Evolutionary conservation across 768 basidiomycete species (phyloP).

Genomic region (Steccherinum ochraceum): DNA sequence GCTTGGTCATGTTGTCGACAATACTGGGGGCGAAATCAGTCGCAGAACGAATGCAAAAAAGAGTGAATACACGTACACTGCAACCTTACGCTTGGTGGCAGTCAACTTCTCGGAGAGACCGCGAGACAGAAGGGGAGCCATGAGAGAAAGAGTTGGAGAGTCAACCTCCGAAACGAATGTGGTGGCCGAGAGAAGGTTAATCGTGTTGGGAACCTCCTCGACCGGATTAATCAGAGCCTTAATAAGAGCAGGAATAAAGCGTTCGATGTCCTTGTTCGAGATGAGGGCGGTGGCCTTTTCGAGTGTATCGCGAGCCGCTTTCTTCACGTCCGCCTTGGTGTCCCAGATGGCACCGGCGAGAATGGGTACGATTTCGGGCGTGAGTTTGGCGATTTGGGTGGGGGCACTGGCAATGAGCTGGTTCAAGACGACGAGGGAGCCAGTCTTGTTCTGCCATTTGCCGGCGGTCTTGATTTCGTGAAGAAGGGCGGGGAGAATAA

Average conservation of each 20-base stretch:
- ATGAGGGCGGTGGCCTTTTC: conserved; percentile 91
- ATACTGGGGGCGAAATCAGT: conserved; percentile 47
- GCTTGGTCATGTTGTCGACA: conserved; percentile 97
- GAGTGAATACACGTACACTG: conserved; percentile 57
- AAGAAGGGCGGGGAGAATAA: conserved; percentile 83
- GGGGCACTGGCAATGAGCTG: conserved; percentile 84
- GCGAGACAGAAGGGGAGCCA: conserved; percentile 93
- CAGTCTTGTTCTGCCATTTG: conserved; percentile 97
- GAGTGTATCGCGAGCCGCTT: conserved; percentile 91
- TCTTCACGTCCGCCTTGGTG: conserved; percentile 98
- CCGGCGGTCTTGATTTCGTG: conserved; percentile 92
- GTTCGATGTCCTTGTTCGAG: conserved; percentile 97
- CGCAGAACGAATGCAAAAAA: conserved; percentile 11
- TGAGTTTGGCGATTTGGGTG: conserved; percentile 77
- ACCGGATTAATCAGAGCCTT: conserved; percentile 98
- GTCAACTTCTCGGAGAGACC: conserved; percentile 94
- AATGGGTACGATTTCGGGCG: conserved; percentile 92
- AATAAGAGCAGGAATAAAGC: conserved; percentile 96
- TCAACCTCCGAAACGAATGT: conserved; percentile 99
- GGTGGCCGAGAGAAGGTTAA: conserved; percentile 92
- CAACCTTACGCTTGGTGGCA: conserved; percentile 95
- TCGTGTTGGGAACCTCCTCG: conserved; percentile 96
- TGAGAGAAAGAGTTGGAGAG: conserved; percentile 92
- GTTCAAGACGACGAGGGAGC: conserved; percentile 74
- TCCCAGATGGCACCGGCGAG: conserved; percentile 98